Base-by-base conservation (phyloP, 148 eudicot genomes). In the Linanthus parryae region DNA sequence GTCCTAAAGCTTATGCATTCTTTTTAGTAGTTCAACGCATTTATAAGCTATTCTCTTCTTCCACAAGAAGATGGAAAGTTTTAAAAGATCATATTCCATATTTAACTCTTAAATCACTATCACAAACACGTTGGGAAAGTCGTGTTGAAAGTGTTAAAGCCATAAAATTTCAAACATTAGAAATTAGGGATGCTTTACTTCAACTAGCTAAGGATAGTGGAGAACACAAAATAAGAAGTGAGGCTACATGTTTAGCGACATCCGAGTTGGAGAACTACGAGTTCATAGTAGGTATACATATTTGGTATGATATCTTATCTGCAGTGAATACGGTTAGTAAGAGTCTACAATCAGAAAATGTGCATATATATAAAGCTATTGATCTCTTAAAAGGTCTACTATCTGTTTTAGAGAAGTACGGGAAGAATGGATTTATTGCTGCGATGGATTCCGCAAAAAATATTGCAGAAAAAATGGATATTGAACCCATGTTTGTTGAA, bases 231-330 rank as follows among this genome's bases (percentile, higher is more conserved):
- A 52, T 46, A 49, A 51, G 37, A 11, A 41, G 52, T 56, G 57
- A 56, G 44, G 67, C 62, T 24, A 56, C 62, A 8, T 56, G 29
- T 3, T 39, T 62, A n/a, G n/a, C n/a, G n/a, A n/a, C n/a, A n/a
- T n/a, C n/a, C n/a, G n/a, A n/a, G n/a, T n/a, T n/a, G n/a, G 58
- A 54, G 8, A 54, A 69, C 28, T 61, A 61, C 56, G 56, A 52
- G 17, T 52, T 52, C 21, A 19, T 35, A 9, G 8, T 54, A 2
- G 12, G 45, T 36, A 38, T 54, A 46, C 11, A 3, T 38, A 38
- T 54, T 23, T 54, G 58, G 35, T 25, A 54, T 39, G 34, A 54
- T 38, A 24, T 54, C 19, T 54, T 54, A 25, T n/a, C n/a, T n/a
- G n/a, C n/a, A n/a, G n/a, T n/a, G n/a, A n/a, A n/a, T n/a, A n/a